phyloP scores from a whole-genome alignment of 139 green algal genomes.

The Coccomyxa sp. region DNA sequence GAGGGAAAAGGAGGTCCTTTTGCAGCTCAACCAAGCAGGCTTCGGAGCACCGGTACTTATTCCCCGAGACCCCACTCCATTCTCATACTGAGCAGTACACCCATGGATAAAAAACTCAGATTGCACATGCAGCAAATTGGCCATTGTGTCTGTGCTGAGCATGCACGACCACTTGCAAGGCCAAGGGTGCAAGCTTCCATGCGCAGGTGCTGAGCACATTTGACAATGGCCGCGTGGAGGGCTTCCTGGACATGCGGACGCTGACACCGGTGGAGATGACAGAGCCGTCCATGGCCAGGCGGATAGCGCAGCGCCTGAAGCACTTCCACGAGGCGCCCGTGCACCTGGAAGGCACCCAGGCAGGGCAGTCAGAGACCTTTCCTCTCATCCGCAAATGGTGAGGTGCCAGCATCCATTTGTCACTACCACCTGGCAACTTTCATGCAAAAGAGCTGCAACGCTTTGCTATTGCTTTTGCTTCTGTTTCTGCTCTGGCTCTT shows the following conservation, averaged over 20 bases:
- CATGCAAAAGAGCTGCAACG: too few relatives aligned
- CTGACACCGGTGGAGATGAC: conserved; percentile 69
- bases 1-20: conserved; percentile 52
- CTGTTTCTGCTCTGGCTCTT: too few relatives aligned
- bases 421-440: neutral
- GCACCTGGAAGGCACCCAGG: neutral
- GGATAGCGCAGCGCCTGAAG: conserved; percentile 56
- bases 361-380: conserved; percentile 26
- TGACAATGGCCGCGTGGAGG: conserved; percentile 77
- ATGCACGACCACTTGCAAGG: too few relatives aligned
- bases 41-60: conserved; percentile 79
- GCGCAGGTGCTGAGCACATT: conserved; percentile 73
- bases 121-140: too few relatives aligned
- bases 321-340: conserved; percentile 45
- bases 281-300: conserved; percentile 28
- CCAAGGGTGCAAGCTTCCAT: too few relatives aligned
- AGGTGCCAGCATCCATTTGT: neutral
- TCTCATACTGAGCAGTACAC: neutral
- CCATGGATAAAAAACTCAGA: too few relatives aligned
- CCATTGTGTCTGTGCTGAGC: too few relatives aligned
- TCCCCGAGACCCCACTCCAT: neutral
- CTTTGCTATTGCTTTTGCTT: too few relatives aligned
- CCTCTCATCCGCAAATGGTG: conserved; percentile 26
- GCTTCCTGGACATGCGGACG: conserved; percentile 57
- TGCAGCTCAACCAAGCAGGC: conserved; percentile 52